These are phyloP conservation scores for Colletotrichum sp. DNA, from an alignment of 2,329 filamentous ascomycete genomes.

Conservation along the genomic window DNA sequence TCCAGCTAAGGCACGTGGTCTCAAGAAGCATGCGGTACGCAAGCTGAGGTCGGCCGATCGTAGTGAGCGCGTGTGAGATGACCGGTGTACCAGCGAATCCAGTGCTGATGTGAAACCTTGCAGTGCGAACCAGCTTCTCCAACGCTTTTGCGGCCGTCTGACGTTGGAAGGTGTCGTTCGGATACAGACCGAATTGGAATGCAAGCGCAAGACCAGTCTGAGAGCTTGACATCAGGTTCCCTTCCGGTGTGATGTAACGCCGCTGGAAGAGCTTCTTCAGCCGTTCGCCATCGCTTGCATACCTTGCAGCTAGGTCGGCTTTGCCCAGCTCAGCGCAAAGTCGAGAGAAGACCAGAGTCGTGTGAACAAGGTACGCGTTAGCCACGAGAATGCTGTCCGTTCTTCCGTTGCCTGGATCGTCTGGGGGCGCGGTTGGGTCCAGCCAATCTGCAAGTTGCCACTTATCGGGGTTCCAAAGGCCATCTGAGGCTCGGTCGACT, in stretches of 20 bases:
- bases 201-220: conserved; percentile 11
- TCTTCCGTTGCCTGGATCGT: conserved; percentile 7
- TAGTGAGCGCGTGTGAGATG: conserved; percentile 13
- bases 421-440: conserved; percentile 10
- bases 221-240: conserved; percentile 9
- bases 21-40: conserved; percentile 42
- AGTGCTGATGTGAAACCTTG: conserved; percentile 8
- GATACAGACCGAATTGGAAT: conserved; percentile 12
- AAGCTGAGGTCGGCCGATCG: conserved; percentile 12
- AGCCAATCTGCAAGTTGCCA: conserved; percentile 17
- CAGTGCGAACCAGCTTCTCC: conserved; percentile 2
- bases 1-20: conserved; percentile 38
- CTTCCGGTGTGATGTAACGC: conserved; percentile 12
- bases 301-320: background rate
- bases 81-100: conserved; percentile 11
- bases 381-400: conserved; percentile 7
- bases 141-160: conserved; percentile 1
- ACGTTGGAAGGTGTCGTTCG: background rate
- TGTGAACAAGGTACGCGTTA: conserved; percentile 8
- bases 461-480: conserved; percentile 11
- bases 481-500: conserved; percentile 7
- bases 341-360: background rate
- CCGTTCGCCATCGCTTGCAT: background rate
- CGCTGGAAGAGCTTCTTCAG: background rate
- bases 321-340: background rate